phyloP scores from a whole-genome alignment of 1,284 basidiomycete genomes.

The Ceratobasidium sp. region DNA sequence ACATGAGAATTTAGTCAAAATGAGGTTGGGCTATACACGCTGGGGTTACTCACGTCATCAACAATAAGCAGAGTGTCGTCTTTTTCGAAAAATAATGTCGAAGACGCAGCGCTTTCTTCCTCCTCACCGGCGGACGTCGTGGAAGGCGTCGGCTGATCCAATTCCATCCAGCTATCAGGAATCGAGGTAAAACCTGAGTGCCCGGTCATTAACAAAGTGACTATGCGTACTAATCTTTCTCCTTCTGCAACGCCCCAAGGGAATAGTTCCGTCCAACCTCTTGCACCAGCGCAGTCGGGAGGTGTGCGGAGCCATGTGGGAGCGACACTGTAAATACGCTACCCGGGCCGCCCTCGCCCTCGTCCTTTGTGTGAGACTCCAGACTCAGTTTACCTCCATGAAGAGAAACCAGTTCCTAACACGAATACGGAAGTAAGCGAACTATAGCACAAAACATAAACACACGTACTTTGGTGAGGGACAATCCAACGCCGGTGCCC shows the following conservation, averaged over 20 bases:
- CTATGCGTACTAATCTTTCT: conserved; percentile 18
- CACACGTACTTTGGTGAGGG: conserved; percentile 44
- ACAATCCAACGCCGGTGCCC: conserved; percentile 49
- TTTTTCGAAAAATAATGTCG: conserved; percentile 44
- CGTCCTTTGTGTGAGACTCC: background rate
- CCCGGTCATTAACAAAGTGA: background rate
- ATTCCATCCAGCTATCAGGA: conserved; percentile 40
- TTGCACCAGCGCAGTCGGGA: conserved; percentile 45
- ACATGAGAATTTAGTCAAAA: background rate
- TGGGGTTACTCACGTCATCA: conserved; percentile 10
- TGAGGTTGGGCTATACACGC: background rate
- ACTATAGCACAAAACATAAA: background rate
- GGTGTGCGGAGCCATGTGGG: conserved; percentile 32
- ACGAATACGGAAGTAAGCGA: background rate
- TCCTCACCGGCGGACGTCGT: conserved; percentile 40
- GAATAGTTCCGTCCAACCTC: conserved; percentile 34
- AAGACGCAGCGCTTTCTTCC: conserved; percentile 41
- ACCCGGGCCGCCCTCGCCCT: background rate
- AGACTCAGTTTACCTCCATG: conserved; percentile 44
- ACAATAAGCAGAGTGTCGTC: conserved; percentile 44
- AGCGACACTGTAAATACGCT: conserved; percentile 17
- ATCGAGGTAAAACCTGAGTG: background rate
- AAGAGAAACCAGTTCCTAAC: conserved; percentile 46
- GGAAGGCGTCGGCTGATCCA: conserved; percentile 41
- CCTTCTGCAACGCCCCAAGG: conserved; percentile 22